Evolutionary conservation across 2,329 filamentous ascomycete species (phyloP).

Genomic region (Neurospora sp.): DNA sequence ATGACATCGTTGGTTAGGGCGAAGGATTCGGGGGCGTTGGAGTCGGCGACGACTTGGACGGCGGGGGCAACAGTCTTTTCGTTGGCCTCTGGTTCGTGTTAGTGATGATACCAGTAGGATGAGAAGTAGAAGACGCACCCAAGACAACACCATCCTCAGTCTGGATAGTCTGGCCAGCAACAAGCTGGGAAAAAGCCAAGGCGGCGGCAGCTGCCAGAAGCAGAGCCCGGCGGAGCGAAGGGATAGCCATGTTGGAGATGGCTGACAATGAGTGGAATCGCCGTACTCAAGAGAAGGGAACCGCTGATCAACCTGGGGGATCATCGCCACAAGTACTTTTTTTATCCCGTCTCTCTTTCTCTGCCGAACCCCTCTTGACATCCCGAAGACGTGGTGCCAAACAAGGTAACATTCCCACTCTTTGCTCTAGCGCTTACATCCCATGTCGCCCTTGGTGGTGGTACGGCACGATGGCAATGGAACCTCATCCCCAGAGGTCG

Average conservation of each 20-base stretch:
- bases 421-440: not conserved
- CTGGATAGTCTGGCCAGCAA: conserved; percentile 13
- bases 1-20: conserved; percentile 23
- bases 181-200: conserved; percentile 5
- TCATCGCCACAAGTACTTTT: not conserved
- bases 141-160: conserved; percentile 10
- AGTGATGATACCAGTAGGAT: not conserved
- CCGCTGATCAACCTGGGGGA: not conserved
- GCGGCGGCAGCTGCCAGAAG: conserved; percentile 9
- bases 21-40: not conserved
- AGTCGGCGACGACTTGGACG: conserved; percentile 1
- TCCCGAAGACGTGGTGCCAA: not conserved
- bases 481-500: not conserved
- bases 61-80: conserved; percentile 14
- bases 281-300: not conserved
- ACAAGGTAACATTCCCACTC: not conserved
- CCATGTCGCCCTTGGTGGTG: not conserved
- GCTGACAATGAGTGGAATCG: not conserved
- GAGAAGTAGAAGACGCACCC: conserved; percentile 4
- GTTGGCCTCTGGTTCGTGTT: conserved; percentile 9
- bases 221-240: conserved; percentile 11
- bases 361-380: not conserved
- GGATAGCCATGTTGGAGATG: conserved; percentile 7
- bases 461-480: not conserved
- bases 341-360: not conserved